A percentile compares a stretch with the other conserved stretches of the same genome.
Conservation (phyloP, 495 filamentous ascomycete species). For the Podospora tetraspora region DNA sequence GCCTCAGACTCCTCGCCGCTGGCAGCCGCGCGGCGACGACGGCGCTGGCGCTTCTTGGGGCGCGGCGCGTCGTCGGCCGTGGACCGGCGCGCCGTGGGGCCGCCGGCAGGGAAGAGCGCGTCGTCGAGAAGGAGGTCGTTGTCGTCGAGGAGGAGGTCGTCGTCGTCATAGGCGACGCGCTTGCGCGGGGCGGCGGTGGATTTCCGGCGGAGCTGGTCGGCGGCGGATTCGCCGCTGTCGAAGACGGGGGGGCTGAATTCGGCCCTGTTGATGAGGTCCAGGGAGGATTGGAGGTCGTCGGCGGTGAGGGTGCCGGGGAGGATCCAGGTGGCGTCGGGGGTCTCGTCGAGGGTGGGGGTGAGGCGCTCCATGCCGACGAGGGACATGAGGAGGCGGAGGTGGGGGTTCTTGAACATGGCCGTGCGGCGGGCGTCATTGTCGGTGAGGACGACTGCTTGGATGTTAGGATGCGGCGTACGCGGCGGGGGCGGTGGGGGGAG, state of each 20-base stretch:
- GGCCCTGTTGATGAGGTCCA: conserved; percentile 59
- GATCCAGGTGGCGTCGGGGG: conserved; percentile 68
- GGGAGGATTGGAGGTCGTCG: conserved; percentile 54
- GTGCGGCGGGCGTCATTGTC: conserved; percentile 61
- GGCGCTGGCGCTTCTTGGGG: conserved; percentile 46
- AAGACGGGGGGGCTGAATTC: conserved; percentile 68
- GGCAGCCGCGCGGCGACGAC: conserved; percentile 33
- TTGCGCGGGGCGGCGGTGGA: conserved; percentile 39
- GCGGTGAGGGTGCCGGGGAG: conserved; percentile 63
- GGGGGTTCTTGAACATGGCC: conserved; percentile 83
- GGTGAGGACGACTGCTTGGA: conserved; percentile 53
- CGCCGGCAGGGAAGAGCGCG: conserved; percentile 60
- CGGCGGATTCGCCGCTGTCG: conserved; percentile 63
- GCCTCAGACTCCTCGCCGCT: conserved; percentile 28
- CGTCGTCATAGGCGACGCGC: conserved; percentile 55
- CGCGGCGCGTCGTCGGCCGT: conserved; percentile 35
- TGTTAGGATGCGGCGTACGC: conserved; percentile 8
- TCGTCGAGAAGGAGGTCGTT: conserved; percentile 46
- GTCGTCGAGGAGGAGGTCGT: conserved; percentile 53
- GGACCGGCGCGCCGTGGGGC: conserved; percentile 51
- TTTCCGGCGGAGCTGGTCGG: conserved; percentile 70
- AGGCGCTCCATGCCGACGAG: conserved; percentile 67
- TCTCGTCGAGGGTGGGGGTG: conserved; percentile 59
- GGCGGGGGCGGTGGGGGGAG: background rate
- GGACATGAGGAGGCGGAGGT: conserved; percentile 80